Evolutionary conservation across 768 basidiomycete genomes (phyloP).

Genomic region (Cystofilobasidium ferigula): DNA sequence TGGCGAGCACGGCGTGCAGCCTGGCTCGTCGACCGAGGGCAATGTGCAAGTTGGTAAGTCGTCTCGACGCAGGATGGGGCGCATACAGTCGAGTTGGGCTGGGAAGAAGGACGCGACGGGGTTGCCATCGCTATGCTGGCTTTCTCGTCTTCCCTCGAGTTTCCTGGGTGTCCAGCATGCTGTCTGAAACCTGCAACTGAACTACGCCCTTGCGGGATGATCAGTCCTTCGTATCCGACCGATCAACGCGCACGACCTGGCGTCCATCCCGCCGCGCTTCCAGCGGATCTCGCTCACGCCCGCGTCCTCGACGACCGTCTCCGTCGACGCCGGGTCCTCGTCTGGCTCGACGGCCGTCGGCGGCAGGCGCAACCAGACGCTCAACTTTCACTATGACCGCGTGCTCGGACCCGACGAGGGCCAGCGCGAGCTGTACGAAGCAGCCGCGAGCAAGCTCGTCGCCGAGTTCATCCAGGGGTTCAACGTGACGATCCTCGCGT

Average conservation of each 20-base stretch:
- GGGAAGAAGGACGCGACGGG: too few species aligned
- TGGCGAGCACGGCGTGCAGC: neutral
- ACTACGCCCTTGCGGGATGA: too few species aligned
- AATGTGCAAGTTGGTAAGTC: conserved; percentile 26
- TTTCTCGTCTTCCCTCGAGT: too few species aligned
- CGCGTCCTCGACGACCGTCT: conserved; percentile 56
- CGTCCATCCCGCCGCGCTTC: conserved; percentile 78
- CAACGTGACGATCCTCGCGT: conserved; percentile 95
- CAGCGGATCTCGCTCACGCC: conserved; percentile 80
- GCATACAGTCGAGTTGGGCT: too few species aligned
- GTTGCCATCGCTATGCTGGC: too few species aligned
- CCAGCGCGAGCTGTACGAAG: conserved; percentile 74
- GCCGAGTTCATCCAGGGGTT: conserved; percentile 83
- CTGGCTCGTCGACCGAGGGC: conserved; percentile 12
- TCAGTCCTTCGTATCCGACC: conserved; percentile 79
- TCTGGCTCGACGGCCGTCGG: conserved; percentile 33
- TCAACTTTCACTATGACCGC: conserved; percentile 81
- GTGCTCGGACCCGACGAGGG: conserved; percentile 76
- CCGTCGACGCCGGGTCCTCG: conserved; percentile 55
- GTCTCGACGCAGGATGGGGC: too few species aligned
- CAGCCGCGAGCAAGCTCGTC: conserved; percentile 64
- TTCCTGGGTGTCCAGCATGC: too few species aligned
- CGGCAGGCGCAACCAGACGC: conserved; percentile 47
- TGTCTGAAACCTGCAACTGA: too few species aligned
- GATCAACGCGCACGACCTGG: conserved; percentile 66